Conservation (phyloP, 257 asterid species). For the Datura wrightii region DNA sequence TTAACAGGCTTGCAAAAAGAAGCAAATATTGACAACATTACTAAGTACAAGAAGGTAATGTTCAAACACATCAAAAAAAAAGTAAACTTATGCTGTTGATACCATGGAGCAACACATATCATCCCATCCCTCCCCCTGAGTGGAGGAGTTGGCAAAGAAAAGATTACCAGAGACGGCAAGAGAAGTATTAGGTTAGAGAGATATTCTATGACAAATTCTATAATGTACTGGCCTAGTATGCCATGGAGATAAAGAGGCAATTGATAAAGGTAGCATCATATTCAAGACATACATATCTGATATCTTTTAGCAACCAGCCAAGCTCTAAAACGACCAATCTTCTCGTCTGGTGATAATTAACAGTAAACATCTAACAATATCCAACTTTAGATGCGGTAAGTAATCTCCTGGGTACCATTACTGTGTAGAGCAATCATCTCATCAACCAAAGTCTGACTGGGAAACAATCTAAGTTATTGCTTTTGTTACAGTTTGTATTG, state of each 20-base stretch:
- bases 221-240: neutral
- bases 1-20: constrained; percentile 16
- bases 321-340: neutral
- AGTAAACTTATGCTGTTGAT: neutral
- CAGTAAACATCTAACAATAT: neutral
- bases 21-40: constrained; percentile 3
- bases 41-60: constrained; percentile 7
- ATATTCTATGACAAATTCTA: neutral
- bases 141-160: constrained; percentile 10
- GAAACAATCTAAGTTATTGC: neutral
- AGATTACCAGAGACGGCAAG: neutral
- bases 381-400: constrained; percentile 1
- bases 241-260: neutral
- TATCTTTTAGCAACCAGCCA: neutral
- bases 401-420: neutral
- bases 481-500: neutral
- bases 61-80: neutral
- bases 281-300: neutral
- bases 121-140: neutral
- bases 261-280: neutral
- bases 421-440: neutral
- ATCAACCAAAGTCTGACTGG: neutral
- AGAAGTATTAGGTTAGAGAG: neutral
- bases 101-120: neutral
- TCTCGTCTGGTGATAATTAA: neutral